phyloP scores from a whole-genome alignment of 192 early-diverging fungal genomes.

The Cetraspora pellucida region DNA sequence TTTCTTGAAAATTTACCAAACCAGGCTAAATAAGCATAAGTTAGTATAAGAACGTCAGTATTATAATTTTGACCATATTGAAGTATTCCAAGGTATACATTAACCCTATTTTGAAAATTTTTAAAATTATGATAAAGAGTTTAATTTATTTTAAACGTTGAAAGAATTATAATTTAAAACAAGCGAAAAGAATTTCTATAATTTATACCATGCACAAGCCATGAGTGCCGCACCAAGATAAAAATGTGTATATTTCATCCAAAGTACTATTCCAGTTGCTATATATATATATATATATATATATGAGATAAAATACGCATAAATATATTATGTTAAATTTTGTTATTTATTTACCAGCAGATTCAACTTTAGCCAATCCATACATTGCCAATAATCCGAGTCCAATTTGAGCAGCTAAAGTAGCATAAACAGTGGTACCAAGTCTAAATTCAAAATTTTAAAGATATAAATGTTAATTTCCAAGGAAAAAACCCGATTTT shows the following conservation, averaged over 20 bases:
- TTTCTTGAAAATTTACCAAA: neutral
- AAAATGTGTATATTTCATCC: constrained; percentile 17
- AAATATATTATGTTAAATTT: too few species aligned
- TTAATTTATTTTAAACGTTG: neutral
- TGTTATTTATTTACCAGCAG: neutral
- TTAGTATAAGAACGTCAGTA: neutral
- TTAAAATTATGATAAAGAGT: neutral
- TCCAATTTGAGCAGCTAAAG: constrained; percentile 20
- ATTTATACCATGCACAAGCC: constrained; percentile 16
- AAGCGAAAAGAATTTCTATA: neutral
- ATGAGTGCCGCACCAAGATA: constrained; percentile 10
- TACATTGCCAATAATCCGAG: constrained; percentile 27
- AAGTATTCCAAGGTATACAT: neutral
- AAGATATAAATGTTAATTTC: neutral
- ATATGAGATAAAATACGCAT: too few species aligned
- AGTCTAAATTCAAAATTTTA: constrained; percentile 18
- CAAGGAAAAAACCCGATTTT: too few species aligned
- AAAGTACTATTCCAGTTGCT: neutral
- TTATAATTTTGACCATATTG: neutral
- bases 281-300: too few species aligned
- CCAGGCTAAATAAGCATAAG: neutral
- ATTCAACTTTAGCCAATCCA: constrained; percentile 8
- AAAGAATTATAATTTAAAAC: neutral
- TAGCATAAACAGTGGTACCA: constrained; percentile 14
- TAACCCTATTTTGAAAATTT: neutral